Evolutionary conservation across 2,329 filamentous ascomycete species (phyloP), one percentile per base, ranked within the genome.

Genomic region (Aspergillus intermedius): DNA sequence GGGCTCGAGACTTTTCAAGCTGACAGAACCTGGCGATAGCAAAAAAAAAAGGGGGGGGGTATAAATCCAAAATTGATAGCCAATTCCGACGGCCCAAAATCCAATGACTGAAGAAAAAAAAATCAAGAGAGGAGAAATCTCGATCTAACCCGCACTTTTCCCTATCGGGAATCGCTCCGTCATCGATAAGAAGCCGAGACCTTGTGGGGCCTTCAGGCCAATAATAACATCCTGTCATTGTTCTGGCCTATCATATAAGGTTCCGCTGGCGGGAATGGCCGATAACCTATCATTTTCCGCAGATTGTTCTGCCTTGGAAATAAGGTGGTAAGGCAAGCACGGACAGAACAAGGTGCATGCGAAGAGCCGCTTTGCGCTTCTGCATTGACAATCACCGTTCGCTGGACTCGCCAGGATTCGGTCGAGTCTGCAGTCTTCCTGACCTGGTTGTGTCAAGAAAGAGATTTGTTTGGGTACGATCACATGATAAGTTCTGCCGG

Each of bases 11-110:
- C 4, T 30, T 5, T 12, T 12, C 10, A 30, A 12, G 9, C 4
- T 4, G 25, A 12, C 25, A 12, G 25, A 9, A 10, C 9, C 4
- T 9, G 25, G 10, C 17, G 17, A 19, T 19, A 19, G 17, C 17
- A 3, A 19, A 28, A 4, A 10, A 30, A 9, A 9, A 30, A 30
- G 10, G 51, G 47, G 46, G 41, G 45, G 46, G 45, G 43, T 50
- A 53, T 54, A 51, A 50, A 51, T 47, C 48, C 49, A 42, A 37
- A 42, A 47, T 17, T 41, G n/a, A 35, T 39, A 30, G 40, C 37
- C 42, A 34, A 43, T 53, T 49, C 54, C 55, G 46, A 57, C 57
- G 53, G 55, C 53, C 25, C 25, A 56, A 54, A 42, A 53, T 15
- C 23, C 49, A 46, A 19, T 44, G 13, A 13, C 8, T n/a, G 21